Base-by-base conservation (phyloP, 164 flowering plant species). In the Nelumbo lutea region DNA sequence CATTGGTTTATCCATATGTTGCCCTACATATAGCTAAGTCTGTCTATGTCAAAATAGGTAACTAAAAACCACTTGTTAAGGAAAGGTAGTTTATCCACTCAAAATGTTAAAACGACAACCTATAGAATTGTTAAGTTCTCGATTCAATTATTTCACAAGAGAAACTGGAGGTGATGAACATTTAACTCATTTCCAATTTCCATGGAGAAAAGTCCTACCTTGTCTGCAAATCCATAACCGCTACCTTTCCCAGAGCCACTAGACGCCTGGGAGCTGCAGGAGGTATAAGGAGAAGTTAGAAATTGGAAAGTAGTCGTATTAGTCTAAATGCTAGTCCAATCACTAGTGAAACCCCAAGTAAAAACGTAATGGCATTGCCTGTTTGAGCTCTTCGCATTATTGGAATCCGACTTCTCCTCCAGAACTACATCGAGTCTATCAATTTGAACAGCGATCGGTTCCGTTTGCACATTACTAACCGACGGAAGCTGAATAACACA, bases 191-290 rank as follows among this genome's bases (percentile, higher is more conserved):
- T 5, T 27, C 46, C 42, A 46, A n/a, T 6, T 50, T 4, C 56
- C 14, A 15, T 11, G 3, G 14, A 53, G n/a, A 53, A 63, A 6
- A 60, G 62, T 27, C 64, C 71, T 43, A 95, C 99, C 99, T 92
- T 95, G 77, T 95, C 99, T 38, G 97, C 97, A 84, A 88, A 95
- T 75, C 97, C 97, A 83, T 95, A 95, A 53, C 99, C 97, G 47
- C 87, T 86, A 50, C 96, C 87, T 78, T 84, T 92, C 6, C 69
- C 85, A 2, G 90, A 68, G 77, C 87, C 83, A 48, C 89, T 58
- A 6, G 90, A 69, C 52, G 95, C 61, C 65, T 74, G 85, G 38
- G 82, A 38, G 79, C 98, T 88, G 81, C 71, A 82, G 9, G 46
- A 10, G 69, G 62, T 27, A 51, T 43, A 62, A 63, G 59, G 57